These are phyloP conservation scores for Nicotiana tomentosiformis DNA, from an alignment of 257 asterid genomes.

Conservation along the genomic window DNA sequence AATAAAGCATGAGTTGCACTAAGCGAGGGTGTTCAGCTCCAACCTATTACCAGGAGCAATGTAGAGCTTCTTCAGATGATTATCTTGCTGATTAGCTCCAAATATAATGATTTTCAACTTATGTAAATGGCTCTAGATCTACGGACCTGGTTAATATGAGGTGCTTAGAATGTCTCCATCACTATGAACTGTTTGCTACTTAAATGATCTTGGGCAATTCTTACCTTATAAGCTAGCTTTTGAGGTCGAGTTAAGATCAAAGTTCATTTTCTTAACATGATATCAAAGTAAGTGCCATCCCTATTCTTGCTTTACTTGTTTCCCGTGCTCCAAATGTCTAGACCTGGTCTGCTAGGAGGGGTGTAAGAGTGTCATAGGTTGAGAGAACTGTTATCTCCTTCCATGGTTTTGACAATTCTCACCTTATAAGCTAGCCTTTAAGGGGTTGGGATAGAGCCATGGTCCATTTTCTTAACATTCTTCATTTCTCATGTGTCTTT, in stretches of 20 bases:
- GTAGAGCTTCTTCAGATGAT: neutral
- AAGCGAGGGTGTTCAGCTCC: neutral
- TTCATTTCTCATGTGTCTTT: neutral
- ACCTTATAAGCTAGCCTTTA: neutral
- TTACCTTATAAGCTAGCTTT: neutral
- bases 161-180: constrained; percentile 1
- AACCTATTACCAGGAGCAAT: neutral
- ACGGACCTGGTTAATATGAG: neutral
- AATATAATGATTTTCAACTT: neutral
- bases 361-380: neutral
- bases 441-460: neutral
- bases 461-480: neutral
- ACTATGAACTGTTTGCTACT: neutral
- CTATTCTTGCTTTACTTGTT: neutral
- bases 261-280: neutral
- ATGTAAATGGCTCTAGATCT: neutral
- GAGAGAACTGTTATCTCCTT: neutral
- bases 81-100: neutral
- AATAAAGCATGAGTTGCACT: neutral
- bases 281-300: neutral
- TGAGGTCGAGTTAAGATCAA: neutral
- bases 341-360: neutral
- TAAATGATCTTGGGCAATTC: neutral
- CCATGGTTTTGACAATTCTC: neutral
- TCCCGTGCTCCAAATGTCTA: neutral